Conservation (phyloP, 176 grass and related monocot species). For the Triticum dicoccoides region DNA sequence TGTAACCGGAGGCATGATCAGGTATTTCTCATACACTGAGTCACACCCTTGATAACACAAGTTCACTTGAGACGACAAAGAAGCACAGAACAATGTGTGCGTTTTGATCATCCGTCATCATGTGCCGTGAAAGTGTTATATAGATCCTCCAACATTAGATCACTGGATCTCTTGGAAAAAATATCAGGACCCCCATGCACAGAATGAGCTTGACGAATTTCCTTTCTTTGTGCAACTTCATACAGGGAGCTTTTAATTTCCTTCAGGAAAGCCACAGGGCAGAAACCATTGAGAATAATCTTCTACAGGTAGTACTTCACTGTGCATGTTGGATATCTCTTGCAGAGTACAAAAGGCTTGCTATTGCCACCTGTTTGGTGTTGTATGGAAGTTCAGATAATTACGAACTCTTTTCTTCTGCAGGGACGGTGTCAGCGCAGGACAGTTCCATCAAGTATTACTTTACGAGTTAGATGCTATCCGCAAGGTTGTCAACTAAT, state of each 20-base stretch:
- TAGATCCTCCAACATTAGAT: neutral
- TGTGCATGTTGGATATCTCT: neutral
- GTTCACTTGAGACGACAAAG: neutral
- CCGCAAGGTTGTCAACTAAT: constrained; percentile 43
- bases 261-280: constrained; percentile 68
- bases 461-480: constrained; percentile 77
- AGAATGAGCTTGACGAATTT: neutral
- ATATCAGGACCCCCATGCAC: neutral
- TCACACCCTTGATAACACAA: neutral
- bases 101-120: neutral
- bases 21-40: constrained; percentile 32
- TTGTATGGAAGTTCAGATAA: neutral
- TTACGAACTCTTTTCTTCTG: neutral
- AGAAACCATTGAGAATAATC: constrained; percentile 75
- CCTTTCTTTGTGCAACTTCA: neutral
- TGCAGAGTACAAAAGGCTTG: neutral
- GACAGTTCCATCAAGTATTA: constrained; percentile 75
- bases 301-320: constrained; percentile 64
- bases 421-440: constrained; percentile 77
- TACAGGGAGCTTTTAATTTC: constrained; percentile 71
- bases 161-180: neutral
- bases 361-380: neutral
- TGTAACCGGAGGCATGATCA: constrained; percentile 78
- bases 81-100: neutral
- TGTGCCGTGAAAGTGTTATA: neutral